phyloP scores from a whole-genome alignment of 257 asterid genomes.

The Solanum chmielewskii region DNA sequence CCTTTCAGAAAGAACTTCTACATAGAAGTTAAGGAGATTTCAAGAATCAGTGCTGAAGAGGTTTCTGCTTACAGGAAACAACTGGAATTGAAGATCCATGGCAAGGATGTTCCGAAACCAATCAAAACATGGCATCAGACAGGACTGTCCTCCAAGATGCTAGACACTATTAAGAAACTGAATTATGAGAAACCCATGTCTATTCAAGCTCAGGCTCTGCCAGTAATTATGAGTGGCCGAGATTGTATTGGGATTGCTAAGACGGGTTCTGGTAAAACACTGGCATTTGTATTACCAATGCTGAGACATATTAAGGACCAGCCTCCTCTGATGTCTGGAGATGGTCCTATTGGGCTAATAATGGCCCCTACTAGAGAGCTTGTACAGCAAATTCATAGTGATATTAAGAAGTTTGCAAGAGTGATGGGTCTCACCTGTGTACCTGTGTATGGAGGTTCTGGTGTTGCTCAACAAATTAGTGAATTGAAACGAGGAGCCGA shows the following conservation, averaged over 20 bases:
- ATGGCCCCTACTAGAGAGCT: conserved; percentile 96
- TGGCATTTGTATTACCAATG: conserved; percentile 91
- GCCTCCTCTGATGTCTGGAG: conserved; percentile 69
- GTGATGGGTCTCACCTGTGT: conserved; percentile 68
- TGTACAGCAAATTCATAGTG: conserved; percentile 82
- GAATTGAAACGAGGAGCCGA: conserved; percentile 87
- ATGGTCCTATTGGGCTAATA: conserved; percentile 86
- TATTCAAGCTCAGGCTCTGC: conserved; percentile 84
- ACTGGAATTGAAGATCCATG: conserved; percentile 75
- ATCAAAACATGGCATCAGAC: conserved; percentile 83
- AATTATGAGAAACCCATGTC: conserved; percentile 74
- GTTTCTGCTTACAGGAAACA: conserved; percentile 59
- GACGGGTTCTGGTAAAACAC: conserved; percentile 91
- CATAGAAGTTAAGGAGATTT: conserved; percentile 68
- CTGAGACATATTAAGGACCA: conserved; percentile 91
- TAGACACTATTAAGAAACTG: conserved; percentile 65
- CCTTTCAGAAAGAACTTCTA: conserved; percentile 72
- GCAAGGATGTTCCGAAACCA: conserved; percentile 89
- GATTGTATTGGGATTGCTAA: conserved; percentile 91
- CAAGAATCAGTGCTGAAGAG: conserved; percentile 70
- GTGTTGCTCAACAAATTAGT: conserved; percentile 88
- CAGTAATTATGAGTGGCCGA: conserved; percentile 89
- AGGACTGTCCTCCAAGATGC: conserved; percentile 68
- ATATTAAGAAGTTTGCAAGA: conserved; percentile 66
- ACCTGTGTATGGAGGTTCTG: conserved; percentile 91